Conservation (phyloP, 2,329 filamentous ascomycete genomes). For the Grosmannia huntii region DNA sequence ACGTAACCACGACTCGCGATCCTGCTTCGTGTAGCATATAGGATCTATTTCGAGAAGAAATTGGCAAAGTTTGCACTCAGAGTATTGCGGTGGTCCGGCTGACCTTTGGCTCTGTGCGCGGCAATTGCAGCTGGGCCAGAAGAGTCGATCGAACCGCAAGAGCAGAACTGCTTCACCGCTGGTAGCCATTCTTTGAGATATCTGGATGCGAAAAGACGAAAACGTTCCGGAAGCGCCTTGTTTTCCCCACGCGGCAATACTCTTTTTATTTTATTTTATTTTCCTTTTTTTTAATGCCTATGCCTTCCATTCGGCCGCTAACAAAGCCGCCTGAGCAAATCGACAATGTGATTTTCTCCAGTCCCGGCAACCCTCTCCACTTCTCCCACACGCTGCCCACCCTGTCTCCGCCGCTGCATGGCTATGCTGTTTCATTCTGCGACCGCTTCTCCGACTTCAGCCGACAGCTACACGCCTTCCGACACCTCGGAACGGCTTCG, state of each 20-base stretch:
- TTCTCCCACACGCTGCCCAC: background rate
- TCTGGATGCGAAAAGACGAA: background rate
- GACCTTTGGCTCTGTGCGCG: background rate
- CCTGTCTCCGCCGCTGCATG: background rate
- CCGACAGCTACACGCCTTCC: background rate
- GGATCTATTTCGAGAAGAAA: background rate
- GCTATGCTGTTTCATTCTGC: background rate
- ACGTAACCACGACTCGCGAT: background rate
- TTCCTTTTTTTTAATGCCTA: background rate
- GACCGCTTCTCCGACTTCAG: conserved; percentile 4
- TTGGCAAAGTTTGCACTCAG: background rate
- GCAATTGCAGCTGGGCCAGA: background rate
- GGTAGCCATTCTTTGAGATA: background rate
- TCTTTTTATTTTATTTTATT: background rate
- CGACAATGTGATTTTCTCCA: background rate
- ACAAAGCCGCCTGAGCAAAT: background rate
- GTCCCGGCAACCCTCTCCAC: background rate
- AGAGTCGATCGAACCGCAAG: background rate
- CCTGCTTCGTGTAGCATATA: background rate
- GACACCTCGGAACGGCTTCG: conserved; percentile 4
- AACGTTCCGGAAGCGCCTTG: background rate
- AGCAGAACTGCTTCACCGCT: background rate
- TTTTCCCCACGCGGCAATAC: background rate
- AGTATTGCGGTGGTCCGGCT: background rate
- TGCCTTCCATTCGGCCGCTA: conserved; percentile 1